Base-by-base conservation (phyloP, 2,329 filamentous ascomycete genomes). In the Paradendryphiella salina region DNA sequence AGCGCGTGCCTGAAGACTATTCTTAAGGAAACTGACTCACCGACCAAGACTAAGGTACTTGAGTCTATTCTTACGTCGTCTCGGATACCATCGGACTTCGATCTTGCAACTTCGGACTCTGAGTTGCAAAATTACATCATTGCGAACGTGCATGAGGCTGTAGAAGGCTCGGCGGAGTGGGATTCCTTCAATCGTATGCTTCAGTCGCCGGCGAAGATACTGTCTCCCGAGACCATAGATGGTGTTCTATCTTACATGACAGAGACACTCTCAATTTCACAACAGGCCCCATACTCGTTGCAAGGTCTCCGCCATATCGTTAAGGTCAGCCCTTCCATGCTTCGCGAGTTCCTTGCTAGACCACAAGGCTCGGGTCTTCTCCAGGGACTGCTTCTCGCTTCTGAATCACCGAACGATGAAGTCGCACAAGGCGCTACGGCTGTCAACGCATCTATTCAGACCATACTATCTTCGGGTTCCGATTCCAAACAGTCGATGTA, bases 321-420 rank as follows among this genome's bases (percentile, higher is more conserved):
- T 29, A 71, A 71, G 35, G 67, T 73, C 17, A 74, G 72, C 44
- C 72, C 75, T 1, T 64, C 69, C 7, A 68, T 76, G 29, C 50
- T 81, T 9, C 72, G 72, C 45, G 64, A 66, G 1, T 81, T 80
- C 50, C 65, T 79, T 9, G 64, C 69, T 15, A 75, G 77, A 5
- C 43, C 67, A 11, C 60, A 77, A 59, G 82, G 81, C 8, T 77
- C 78, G 3, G 73, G 75, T 37, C 66, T 85, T 18, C 70, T 83
- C 3, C 79, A 78, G 28, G 77, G 75, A 37, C 67, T 85, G 9
- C 65, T 85, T 1, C 77, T 76, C 42, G 74, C 85, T 26, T 75
- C 79, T 5, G 80, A 85, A 52, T 82, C 80, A 18, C 63, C 76
- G 1, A 72, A 77, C 21, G 81, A 83, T 23, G 74, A 77, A n/a